Percentiles rank a stretch among this genome's conserved stretches.
phyloP scores from a whole-genome alignment of 441 rosid genomes.

The Pelargonium cotyledonis region DNA sequence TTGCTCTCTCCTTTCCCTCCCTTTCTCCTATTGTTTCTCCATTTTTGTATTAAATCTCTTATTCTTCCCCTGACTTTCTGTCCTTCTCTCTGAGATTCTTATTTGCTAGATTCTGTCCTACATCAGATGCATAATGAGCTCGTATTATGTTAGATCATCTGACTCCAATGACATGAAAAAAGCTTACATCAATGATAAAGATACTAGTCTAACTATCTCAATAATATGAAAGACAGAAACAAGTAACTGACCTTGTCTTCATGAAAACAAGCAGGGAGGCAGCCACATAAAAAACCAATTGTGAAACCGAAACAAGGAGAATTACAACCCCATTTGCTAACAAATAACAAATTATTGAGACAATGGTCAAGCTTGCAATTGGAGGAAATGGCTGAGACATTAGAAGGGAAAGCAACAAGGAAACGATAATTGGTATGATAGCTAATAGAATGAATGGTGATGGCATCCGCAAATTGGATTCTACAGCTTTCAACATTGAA shows the following conservation, averaged over 20 bases:
- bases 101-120: no score
- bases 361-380: slow-evolving; percentile 48
- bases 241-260: slow-evolving; percentile 53
- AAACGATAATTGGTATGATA: slow-evolving; percentile 47
- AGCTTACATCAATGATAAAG: slow-evolving; percentile 3
- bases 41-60: no score
- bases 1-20: no score
- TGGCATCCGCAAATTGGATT: slow-evolving; percentile 74
- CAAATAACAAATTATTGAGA: slow-evolving; percentile 65
- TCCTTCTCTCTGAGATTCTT: no score
- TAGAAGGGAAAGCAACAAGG: slow-evolving; percentile 54
- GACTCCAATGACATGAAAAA: not conserved
- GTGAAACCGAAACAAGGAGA: slow-evolving; percentile 57
- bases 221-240: slow-evolving; percentile 15
- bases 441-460: slow-evolving; percentile 58
- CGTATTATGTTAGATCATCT: not conserved
- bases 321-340: slow-evolving; percentile 66
- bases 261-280: slow-evolving; percentile 60
- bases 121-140: not conserved
- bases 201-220: slow-evolving; percentile 3
- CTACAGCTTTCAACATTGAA: slow-evolving; percentile 64
- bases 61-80: no score
- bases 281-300: slow-evolving; percentile 57
- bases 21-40: no score
- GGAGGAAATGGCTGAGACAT: slow-evolving; percentile 72